Evolutionary conservation across 176 grass and related monocot genomes (phyloP).

Genomic region (sorghum (Sorghum bicolor)): DNA sequence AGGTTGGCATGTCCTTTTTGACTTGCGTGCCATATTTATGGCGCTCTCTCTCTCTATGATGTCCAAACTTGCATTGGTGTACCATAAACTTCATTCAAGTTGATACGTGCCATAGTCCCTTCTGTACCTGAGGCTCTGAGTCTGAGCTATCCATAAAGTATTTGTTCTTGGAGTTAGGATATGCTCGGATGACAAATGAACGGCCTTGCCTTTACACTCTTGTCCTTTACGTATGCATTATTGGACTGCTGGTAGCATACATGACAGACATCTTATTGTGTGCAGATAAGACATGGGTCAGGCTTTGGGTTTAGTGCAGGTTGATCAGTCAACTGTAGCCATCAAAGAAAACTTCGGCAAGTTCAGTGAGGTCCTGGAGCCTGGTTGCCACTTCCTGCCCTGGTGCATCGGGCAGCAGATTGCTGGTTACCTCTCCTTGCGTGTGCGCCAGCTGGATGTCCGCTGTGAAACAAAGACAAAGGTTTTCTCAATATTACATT

Average conservation of each 20-base stretch:
- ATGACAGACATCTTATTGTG: slow-evolving; percentile 11
- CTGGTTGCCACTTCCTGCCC: slow-evolving; percentile 71
- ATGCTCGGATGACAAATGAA: not conserved
- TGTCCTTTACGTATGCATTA: not conserved
- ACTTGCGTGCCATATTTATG: not conserved
- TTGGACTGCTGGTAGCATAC: not conserved
- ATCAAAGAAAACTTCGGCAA: slow-evolving; percentile 75
- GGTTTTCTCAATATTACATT: slow-evolving; percentile 27
- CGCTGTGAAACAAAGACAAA: slow-evolving; percentile 84
- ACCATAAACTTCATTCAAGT: not conserved
- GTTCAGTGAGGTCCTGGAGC: slow-evolving; percentile 60
- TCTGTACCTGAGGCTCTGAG: not conserved
- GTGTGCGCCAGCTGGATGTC: slow-evolving; percentile 71
- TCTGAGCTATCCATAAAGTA: not conserved
- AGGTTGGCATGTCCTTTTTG: not conserved
- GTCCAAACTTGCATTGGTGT: not conserved
- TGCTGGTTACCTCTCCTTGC: slow-evolving; percentile 66
- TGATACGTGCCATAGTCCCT: not conserved
- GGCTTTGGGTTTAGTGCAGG: slow-evolving; percentile 45
- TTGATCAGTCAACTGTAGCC: slow-evolving; percentile 71
- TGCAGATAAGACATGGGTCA: slow-evolving; percentile 62
- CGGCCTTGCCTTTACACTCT: slow-evolving; percentile 17
- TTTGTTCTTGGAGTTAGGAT: not conserved
- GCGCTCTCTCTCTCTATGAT: not conserved
- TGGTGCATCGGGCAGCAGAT: slow-evolving; percentile 67